Evolutionary conservation across 371 early-diverging fungal genomes (phyloP), one percentile per base, ranked within the genome.

Genomic region (Haplosporangium sp.): DNA sequence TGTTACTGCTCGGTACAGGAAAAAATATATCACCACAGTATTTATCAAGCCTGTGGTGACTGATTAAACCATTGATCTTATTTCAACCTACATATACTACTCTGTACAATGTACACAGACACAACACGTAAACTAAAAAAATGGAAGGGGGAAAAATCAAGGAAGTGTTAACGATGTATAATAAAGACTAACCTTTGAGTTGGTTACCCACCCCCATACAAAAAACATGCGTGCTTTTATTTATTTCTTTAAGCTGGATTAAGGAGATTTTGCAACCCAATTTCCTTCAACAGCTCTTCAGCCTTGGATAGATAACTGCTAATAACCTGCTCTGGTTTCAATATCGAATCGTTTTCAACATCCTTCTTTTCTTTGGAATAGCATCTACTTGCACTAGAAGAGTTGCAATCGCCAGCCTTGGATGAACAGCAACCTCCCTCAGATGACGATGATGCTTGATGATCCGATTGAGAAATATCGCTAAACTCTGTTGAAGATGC

Each of bases 1-100:
- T 17, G 91, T 91, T 27, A 96, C 96, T 5, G 87, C 93, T 20
- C 87, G 96, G 63, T 96, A 96, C 72, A 87, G 96, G 63, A 94
- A 94, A 76, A 98, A 98, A 89, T 94, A 95, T 79, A 90, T 95
- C 61, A 94, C 95, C 0, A 93, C 95, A 0, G 88, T 95, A 72
- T 95, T 91, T 74, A 94, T 93, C 83, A 90, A 93, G 61, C 95
- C 95, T 39, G 93, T 94, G 9, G 69, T 82, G 1, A 71, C 71
- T 10, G 71, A 74, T 38, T 15, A 64, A 50, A n/a, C 50, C n/a
- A 7, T 50, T n/a, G 15, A 15, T n/a, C 7, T 11, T 47, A 3
- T 15, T 47, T 47, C 13, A 9, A 15, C 47, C 13, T 47, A 15
- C 13, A 47, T 13, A 47, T 11, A 13, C 13, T 13, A 6, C 42